phyloP scores from a whole-genome alignment of 805 yeast species.

The Candida sanyiensis region DNA sequence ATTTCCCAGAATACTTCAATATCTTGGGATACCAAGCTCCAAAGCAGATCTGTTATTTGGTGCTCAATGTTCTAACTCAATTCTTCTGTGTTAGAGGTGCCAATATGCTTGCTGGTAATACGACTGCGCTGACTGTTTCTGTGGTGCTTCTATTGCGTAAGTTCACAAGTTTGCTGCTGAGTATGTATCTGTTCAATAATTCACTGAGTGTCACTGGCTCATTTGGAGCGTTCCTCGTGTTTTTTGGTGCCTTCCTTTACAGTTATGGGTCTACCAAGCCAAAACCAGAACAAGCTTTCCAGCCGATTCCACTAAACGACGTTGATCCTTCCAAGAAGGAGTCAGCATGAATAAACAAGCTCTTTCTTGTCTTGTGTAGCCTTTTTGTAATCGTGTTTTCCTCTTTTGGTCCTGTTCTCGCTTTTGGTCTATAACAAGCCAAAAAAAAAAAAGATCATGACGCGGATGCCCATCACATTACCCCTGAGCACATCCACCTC shows the following conservation, averaged over 20 bases:
- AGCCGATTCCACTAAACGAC: constrained; percentile 8
- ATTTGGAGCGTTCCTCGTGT: constrained; percentile 47
- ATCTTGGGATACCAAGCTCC: constrained; percentile 22
- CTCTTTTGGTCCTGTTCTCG: no score
- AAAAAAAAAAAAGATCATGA: neutral
- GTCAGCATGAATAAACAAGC: constrained; percentile 1
- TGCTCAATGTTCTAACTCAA: constrained; percentile 47
- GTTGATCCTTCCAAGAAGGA: constrained; percentile 1
- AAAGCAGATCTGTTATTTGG: constrained; percentile 27
- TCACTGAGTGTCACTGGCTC: constrained; percentile 32
- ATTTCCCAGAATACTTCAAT: constrained; percentile 17
- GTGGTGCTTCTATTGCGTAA: constrained; percentile 58
- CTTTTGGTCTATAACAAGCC: neutral
- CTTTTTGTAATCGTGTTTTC: no score
- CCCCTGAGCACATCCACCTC: no score
- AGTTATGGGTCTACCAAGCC: constrained; percentile 24
- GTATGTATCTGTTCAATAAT: constrained; percentile 49
- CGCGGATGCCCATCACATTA: no score
- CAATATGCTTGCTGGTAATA: constrained; percentile 48
- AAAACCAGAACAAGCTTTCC: constrained; percentile 20
- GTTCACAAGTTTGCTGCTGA: constrained; percentile 51
- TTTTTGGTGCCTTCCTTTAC: constrained; percentile 51
- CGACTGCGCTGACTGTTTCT: constrained; percentile 59
- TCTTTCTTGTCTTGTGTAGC: no score
- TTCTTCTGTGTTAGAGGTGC: constrained; percentile 64